phyloP scores from a whole-genome alignment of 495 filamentous ascomycete species.

The Pyrenopolyporus hunteri region DNA sequence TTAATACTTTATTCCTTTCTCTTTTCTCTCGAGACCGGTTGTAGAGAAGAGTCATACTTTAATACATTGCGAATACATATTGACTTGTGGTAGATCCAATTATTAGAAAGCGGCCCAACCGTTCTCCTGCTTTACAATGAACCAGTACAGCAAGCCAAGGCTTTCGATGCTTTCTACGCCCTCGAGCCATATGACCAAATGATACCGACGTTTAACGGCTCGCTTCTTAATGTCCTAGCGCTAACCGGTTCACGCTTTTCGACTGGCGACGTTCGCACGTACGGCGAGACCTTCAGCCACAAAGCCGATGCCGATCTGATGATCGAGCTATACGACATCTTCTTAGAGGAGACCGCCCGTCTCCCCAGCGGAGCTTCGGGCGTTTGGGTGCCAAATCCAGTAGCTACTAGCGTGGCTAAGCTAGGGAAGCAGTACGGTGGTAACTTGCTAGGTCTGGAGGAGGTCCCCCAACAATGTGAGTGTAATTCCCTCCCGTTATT shows the following conservation, averaged over 20 bases:
- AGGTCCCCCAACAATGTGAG: constrained; percentile 34
- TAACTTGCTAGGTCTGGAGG: constrained; percentile 44
- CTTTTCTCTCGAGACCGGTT: neutral
- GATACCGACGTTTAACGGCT: constrained; percentile 16
- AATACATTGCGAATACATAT: too few species aligned
- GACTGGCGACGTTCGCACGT: constrained; percentile 21
- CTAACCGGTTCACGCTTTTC: constrained; percentile 32
- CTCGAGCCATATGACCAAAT: constrained; percentile 18
- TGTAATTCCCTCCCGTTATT: neutral
- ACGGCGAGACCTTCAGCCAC: constrained; percentile 37
- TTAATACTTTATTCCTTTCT: neutral
- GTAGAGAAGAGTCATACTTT: too few species aligned
- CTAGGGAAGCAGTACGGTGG: constrained; percentile 38
- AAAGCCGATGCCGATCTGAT: constrained; percentile 34
- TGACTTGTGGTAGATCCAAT: constrained; percentile 22
- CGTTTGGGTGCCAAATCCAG: constrained; percentile 41
- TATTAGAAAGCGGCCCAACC: constrained; percentile 19
- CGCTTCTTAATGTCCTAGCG: constrained; percentile 20
- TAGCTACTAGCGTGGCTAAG: constrained; percentile 40
- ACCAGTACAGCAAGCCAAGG: constrained; percentile 9
- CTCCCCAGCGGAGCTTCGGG: constrained; percentile 34
- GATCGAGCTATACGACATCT: constrained; percentile 38
- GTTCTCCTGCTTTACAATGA: constrained; percentile 25
- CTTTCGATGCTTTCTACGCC: constrained; percentile 28
- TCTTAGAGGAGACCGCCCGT: constrained; percentile 28